A percentile compares a stretch with the other conserved stretches of the same genome.
Conservation (phyloP, 2,329 filamentous ascomycete genomes). For the Leptosphaerulina australis region DNA sequence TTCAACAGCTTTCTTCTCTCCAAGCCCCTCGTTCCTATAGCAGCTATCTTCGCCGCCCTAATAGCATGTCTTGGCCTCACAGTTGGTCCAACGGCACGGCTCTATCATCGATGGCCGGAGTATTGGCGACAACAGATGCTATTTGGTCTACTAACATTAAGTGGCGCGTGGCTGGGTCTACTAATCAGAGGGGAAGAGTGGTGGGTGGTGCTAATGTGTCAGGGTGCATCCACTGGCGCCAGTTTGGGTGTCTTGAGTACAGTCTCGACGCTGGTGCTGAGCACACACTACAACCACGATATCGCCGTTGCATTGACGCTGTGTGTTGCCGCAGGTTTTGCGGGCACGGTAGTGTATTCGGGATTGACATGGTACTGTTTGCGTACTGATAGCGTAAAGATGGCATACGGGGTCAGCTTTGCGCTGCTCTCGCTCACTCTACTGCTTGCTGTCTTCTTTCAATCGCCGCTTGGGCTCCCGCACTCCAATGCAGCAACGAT, state of each 20-base stretch:
- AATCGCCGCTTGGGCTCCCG: not conserved
- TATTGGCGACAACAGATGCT: constrained; percentile 11
- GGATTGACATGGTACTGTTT: constrained; percentile 7
- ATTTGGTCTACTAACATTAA: not conserved
- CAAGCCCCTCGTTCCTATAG: constrained; percentile 13
- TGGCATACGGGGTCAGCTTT: not conserved
- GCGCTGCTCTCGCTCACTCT: constrained; percentile 17
- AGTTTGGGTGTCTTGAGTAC: constrained; percentile 25
- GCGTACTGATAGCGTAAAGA: not conserved
- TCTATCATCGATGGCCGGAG: constrained; percentile 13
- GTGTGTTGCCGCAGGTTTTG: constrained; percentile 26
- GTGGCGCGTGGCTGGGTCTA: not conserved
- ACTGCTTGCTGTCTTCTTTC: constrained; percentile 9
- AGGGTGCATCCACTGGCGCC: constrained; percentile 24
- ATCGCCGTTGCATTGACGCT: constrained; percentile 45
- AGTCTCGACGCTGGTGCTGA: constrained; percentile 21
- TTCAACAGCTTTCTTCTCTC: constrained; percentile 17
- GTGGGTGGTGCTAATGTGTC: constrained; percentile 4
- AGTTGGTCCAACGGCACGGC: not conserved
- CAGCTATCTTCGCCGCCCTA: constrained; percentile 20
- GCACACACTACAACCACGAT: constrained; percentile 31
- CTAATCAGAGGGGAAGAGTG: not conserved
- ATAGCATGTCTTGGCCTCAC: constrained; percentile 23
- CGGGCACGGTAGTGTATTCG: constrained; percentile 26
- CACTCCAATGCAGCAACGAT: not conserved